phyloP scores from a whole-genome alignment of 1,284 basidiomycete species.

The Ustilago tritici region DNA sequence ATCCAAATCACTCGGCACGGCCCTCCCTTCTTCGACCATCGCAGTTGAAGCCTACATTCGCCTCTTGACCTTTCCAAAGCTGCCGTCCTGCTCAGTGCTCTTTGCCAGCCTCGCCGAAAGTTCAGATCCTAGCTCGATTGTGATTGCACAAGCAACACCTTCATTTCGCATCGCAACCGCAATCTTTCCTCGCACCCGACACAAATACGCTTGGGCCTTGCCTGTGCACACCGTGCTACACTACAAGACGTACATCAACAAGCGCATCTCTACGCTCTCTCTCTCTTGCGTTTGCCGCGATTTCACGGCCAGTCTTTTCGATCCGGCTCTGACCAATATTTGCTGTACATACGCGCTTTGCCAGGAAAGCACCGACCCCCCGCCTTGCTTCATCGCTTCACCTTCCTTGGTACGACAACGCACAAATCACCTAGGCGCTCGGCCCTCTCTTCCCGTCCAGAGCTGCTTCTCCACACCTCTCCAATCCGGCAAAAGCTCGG shows the following conservation, averaged over 20 bases:
- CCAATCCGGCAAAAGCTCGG: constrained; percentile 9
- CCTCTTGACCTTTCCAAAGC: too few relatives aligned
- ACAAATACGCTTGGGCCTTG: constrained; percentile 1
- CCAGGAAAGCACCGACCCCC: neutral
- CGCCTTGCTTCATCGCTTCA: too few relatives aligned
- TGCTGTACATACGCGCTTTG: neutral
- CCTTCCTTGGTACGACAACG: neutral
- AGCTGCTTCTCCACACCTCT: neutral
- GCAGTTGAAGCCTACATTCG: neutral
- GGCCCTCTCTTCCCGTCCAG: neutral
- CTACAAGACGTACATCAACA: neutral
- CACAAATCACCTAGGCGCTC: neutral
- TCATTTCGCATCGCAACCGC: neutral
- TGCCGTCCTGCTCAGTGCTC: too few relatives aligned
- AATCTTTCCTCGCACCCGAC: neutral
- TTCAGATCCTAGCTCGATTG: neutral
- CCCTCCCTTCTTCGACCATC: neutral
- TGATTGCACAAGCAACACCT: neutral
- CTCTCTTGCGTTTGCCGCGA: neutral
- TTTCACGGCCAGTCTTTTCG: neutral
- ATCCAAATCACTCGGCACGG: neutral
- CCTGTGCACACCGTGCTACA: neutral
- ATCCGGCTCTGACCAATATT: neutral
- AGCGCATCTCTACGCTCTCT: neutral
- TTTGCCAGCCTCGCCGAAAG: too few relatives aligned